Evolutionary conservation across 2,329 filamentous ascomycete species (phyloP), one percentile per base, ranked within the genome.

Genomic region (Fusarium domesticum): DNA sequence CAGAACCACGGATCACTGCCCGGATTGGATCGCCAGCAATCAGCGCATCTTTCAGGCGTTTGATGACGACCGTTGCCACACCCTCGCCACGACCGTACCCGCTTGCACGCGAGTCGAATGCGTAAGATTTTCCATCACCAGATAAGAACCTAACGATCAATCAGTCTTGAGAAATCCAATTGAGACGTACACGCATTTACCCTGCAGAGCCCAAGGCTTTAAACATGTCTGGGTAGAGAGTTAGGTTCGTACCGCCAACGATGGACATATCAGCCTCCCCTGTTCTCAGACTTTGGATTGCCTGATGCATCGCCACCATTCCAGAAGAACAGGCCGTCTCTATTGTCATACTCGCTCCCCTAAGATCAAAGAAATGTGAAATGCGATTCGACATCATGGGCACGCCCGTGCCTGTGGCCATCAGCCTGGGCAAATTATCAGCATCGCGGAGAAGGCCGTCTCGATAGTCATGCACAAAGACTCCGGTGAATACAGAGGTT

Each of bases 351-450:
- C 38, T 41, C 3, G 42, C 37, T 5, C 41, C 35, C 5, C 35
- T 12, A 6, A 50, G 34, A n/a, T 50, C 39, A 10, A 37, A 45
- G 17, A 45, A 45, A 20, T 41, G 37, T 1, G 37, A 42, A 17
- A 49, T 34, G 7, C 47, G 42, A n/a, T 56, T 46, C 7, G 39
- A 33, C 6, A 57, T 37, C 6, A 65, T 52, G 18, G 14, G 50
- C 3, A 35, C 12, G 1, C 32, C 32, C 16, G 35, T 47, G 0
- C 50, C 50, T 0, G 44, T 45, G 0, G 41, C 45, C 5, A 34
- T 33, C 8, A 39, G 48, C 6, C 23, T 33, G 0, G 44, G 47
- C 4, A 43, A 17, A 2, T 10, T 28, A 1, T 42, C 36, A 4
- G 38, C 3, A 2, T 51, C 48, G 5, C 42, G 37, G 0, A 37